Percentiles rank a stretch among this genome's conserved stretches.
Conservation (phyloP, 202 grass and related monocot genomes). For the Hordeum pubiflorum region DNA sequence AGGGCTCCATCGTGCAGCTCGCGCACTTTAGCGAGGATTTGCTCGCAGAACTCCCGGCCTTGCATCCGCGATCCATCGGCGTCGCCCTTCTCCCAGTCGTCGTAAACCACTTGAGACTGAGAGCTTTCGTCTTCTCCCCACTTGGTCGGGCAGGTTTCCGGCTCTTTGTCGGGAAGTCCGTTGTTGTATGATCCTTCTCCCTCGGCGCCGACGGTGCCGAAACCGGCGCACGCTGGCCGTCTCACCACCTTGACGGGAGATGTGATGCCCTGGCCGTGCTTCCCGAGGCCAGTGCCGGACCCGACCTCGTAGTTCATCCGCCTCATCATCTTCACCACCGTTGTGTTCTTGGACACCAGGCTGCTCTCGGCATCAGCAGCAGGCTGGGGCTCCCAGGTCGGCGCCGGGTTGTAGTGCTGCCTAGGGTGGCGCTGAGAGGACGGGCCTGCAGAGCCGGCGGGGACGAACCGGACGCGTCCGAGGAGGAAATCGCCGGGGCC, state of each 20-base stretch:
- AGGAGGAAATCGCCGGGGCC: constrained; percentile 21
- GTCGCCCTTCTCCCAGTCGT: background rate
- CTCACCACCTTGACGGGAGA: background rate
- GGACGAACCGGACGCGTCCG: constrained; percentile 29
- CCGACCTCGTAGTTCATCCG: constrained; percentile 43
- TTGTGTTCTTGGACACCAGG: constrained; percentile 25
- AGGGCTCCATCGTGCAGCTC: background rate
- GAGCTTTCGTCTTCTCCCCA: background rate
- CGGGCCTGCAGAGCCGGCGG: background rate
- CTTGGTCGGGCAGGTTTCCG: background rate
- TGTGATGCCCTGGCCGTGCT: constrained; percentile 45
- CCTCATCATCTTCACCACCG: constrained; percentile 35
- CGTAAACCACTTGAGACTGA: background rate
- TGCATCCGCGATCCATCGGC: background rate
- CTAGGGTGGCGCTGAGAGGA: background rate
- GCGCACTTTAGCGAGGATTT: background rate
- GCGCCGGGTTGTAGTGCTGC: background rate
- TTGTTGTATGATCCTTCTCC: background rate
- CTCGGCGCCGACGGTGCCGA: constrained; percentile 27
- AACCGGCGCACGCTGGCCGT: constrained; percentile 14
- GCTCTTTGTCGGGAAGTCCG: background rate
- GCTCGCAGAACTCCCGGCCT: background rate
- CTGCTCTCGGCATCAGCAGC: background rate
- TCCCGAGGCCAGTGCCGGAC: constrained; percentile 33
- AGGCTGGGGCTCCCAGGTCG: background rate